These are phyloP conservation scores for Trichoderma sp. DNA, from an alignment of 2,329 filamentous ascomycete species.

Conservation along the genomic window DNA sequence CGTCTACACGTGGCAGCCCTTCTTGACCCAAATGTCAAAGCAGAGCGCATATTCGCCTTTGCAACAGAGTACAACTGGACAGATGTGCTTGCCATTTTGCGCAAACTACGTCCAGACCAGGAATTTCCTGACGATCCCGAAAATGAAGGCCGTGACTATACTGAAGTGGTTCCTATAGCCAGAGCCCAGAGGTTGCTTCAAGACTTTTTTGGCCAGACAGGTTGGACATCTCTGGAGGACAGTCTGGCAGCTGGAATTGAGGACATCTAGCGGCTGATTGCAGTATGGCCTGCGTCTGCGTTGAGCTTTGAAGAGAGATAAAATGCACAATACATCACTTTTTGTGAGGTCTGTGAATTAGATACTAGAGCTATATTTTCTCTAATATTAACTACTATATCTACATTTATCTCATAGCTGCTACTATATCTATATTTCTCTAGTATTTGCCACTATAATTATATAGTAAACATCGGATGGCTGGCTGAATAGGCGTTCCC, in stretches of 20 bases:
- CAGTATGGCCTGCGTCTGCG: background rate
- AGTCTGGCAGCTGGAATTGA: background rate
- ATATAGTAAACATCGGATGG: too few relatives aligned
- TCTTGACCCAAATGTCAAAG: conserved; percentile 27
- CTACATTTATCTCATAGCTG: too few relatives aligned
- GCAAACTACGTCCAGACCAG: background rate
- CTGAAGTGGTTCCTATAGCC: background rate
- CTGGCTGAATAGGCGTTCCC: too few relatives aligned
- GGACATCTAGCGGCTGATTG: background rate
- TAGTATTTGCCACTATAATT: too few relatives aligned
- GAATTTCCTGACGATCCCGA: background rate
- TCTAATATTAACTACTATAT: too few relatives aligned
- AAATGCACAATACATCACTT: background rate
- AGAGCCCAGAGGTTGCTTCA: background rate
- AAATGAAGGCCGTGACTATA: background rate
- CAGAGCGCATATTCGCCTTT: conserved; percentile 31
- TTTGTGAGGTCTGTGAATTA: background rate
- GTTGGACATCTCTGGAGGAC: background rate
- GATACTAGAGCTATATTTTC: too few relatives aligned
- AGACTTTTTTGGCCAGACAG: background rate
- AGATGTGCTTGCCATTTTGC: background rate
- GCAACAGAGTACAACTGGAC: conserved; percentile 26
- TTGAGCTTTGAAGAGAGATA: background rate
- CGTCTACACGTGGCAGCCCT: conserved; percentile 31
- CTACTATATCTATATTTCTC: too few relatives aligned